Conservation (phyloP, 768 basidiomycete genomes). For the Mycena indigotica region DNA sequence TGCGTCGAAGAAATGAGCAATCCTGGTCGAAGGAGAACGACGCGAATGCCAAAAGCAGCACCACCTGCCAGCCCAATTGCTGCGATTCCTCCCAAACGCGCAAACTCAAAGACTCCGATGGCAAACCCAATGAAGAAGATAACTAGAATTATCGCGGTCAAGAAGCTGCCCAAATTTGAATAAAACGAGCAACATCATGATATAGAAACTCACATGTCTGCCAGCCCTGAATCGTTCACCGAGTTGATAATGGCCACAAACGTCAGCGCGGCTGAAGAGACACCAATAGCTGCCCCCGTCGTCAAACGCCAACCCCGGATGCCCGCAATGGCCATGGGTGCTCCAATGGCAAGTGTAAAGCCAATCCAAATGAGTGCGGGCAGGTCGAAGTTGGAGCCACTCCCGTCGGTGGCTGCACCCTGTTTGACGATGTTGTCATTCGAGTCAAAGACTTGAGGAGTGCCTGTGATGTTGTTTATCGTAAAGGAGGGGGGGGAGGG, state of each 20-base stretch:
- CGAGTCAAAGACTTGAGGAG: slow-evolving; percentile 43
- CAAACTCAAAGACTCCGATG: slow-evolving; percentile 56
- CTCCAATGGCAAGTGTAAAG: slow-evolving; percentile 53
- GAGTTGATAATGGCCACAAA: slow-evolving; percentile 69
- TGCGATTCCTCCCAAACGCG: slow-evolving; percentile 48
- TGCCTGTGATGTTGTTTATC: slow-evolving; percentile 40
- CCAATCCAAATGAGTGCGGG: slow-evolving; percentile 61
- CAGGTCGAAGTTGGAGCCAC: slow-evolving; percentile 49
- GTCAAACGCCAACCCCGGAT: slow-evolving; percentile 60
- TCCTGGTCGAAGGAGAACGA: slow-evolving; percentile 50
- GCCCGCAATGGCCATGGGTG: slow-evolving; percentile 57
- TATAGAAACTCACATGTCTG: slow-evolving; percentile 40
- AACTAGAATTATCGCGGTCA: slow-evolving; percentile 51
- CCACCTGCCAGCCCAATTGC: slow-evolving; percentile 57
- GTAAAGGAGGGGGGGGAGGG: slow-evolving; percentile 9
- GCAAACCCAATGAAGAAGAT: slow-evolving; percentile 54
- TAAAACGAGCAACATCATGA: not conserved
- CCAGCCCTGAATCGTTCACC: slow-evolving; percentile 46
- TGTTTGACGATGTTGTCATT: slow-evolving; percentile 52
- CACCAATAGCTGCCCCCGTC: slow-evolving; percentile 54
- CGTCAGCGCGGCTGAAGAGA: slow-evolving; percentile 49
- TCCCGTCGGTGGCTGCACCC: slow-evolving; percentile 59
- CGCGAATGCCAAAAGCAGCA: slow-evolving; percentile 56
- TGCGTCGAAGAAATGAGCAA: slow-evolving; percentile 45
- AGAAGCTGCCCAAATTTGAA: slow-evolving; percentile 22